These are phyloP conservation scores for Citrullus amarus DNA, from an alignment of 306 rosid genomes.

Conservation along the genomic window DNA sequence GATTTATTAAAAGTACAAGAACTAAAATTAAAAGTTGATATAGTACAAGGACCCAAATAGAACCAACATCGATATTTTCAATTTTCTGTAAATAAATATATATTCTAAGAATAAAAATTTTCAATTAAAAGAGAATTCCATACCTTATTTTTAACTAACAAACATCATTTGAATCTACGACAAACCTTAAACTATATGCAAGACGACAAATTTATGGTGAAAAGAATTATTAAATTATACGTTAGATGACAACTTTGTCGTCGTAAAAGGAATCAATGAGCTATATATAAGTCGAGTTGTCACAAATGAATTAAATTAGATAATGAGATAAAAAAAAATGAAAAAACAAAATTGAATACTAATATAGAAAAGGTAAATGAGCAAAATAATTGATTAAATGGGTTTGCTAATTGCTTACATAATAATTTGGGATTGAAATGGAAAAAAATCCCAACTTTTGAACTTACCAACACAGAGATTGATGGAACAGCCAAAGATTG, in stretches of 20 bases:
- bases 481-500: background rate
- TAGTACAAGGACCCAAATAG: too few species aligned
- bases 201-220: too few species aligned
- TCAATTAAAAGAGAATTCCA: too few species aligned
- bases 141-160: background rate
- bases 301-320: background rate
- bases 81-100: too few species aligned
- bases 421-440: background rate
- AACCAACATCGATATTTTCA: too few species aligned
- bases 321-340: background rate
- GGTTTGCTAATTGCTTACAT: background rate
- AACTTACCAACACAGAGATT: slow-evolving; percentile 2
- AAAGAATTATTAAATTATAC: background rate
- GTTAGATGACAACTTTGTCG: background rate
- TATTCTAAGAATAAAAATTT: too few species aligned
- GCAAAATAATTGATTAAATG: background rate
- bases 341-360: background rate
- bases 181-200: background rate
- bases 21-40: too few species aligned
- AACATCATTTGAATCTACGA: background rate
- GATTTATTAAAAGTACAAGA: too few species aligned
- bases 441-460: background rate
- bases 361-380: background rate
- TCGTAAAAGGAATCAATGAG: background rate
- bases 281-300: background rate